Evolutionary conservation across 2,329 filamentous ascomycete genomes (phyloP).

Genomic region (Sodiomyces alkalinus): DNA sequence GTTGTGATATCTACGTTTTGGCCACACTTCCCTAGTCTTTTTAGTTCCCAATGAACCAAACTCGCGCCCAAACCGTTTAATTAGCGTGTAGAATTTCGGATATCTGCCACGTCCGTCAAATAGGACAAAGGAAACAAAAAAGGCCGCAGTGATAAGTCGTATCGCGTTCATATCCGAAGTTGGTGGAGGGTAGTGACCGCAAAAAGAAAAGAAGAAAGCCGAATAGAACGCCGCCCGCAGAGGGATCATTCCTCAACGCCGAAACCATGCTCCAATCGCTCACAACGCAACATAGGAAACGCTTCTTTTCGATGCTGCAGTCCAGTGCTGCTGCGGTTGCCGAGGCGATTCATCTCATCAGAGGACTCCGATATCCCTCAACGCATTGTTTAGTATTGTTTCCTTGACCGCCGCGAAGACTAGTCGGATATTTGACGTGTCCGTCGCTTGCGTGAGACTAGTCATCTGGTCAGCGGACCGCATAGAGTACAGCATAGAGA

Average conservation of each 20-base stretch:
- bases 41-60: too few relatives aligned
- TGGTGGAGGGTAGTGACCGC: slow-evolving; percentile 7
- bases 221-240: slow-evolving; percentile 9
- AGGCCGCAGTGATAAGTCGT: slow-evolving; percentile 1
- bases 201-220: too few relatives aligned
- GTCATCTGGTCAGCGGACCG: too few relatives aligned
- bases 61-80: too few relatives aligned
- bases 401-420: slow-evolving; percentile 98
- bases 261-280: slow-evolving; percentile 10
- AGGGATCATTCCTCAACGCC: slow-evolving; percentile 10
- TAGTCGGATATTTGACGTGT: slow-evolving; percentile 94
- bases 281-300: slow-evolving; percentile 8
- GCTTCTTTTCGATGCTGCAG: slow-evolving; percentile 4
- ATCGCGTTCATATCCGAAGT: too few relatives aligned
- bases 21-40: too few relatives aligned
- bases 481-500: background rate
- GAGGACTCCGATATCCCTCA: slow-evolving; percentile 95
- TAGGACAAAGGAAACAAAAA: slow-evolving; percentile 1
- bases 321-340: too few relatives aligned
- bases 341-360: slow-evolving; percentile 24
- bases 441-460: slow-evolving; percentile 96
- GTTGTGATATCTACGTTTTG: too few relatives aligned
- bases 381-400: slow-evolving; percentile 93
- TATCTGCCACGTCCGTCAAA: too few relatives aligned
- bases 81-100: too few relatives aligned